Base-by-base conservation (phyloP, 805 yeast genomes). In the Candida quercuum region DNA sequence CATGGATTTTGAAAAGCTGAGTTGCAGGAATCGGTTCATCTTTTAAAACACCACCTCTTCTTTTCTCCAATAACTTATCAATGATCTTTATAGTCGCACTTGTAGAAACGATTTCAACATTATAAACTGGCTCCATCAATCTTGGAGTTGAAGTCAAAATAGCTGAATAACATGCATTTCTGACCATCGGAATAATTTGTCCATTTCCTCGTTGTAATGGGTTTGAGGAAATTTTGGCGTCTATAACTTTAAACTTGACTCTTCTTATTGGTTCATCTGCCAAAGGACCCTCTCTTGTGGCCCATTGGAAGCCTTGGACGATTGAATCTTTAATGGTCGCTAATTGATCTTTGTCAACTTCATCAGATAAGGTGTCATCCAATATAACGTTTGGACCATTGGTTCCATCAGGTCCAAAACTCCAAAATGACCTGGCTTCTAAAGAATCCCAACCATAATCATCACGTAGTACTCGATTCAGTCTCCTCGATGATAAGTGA, bases 281-380 rank as follows among this genome's bases (percentile, higher is more conserved):
- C n/a, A 93, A 64, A 0, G 99, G 99, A 0, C 99, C 99, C 50
- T 86, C 95, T 39, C 76, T 68, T 0, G 75, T 68, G 3, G 83
- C 81, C 93, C 95, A 85, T 49, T 74, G 71, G 61, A 91, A 93
- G 0, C 98, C 99, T 47, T 80, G 81, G 2, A 66, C 61, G 1
- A 89, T 71, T 2, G 76, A 65, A 6, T 74, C 78, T 42, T 75
- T 79, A 21, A 73, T 66, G 0, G 61, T 36, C 1, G 49, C 41
- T 24, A 84, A 49, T 10, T 61, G 37, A 19, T 61, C 60, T 51
- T 77, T 78, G 51, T 86, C 84, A 2, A 81, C 80, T 40, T 84
- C 93, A 21, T 69, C 78, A 0, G 80, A 71, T 3, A 89, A 52
- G 0, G 94, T 85, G 48, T 91, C 97, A 56, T 91, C 86, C 14